Conservation (phyloP, 345 rosid species). For the Gossypium rotundifolium region DNA sequence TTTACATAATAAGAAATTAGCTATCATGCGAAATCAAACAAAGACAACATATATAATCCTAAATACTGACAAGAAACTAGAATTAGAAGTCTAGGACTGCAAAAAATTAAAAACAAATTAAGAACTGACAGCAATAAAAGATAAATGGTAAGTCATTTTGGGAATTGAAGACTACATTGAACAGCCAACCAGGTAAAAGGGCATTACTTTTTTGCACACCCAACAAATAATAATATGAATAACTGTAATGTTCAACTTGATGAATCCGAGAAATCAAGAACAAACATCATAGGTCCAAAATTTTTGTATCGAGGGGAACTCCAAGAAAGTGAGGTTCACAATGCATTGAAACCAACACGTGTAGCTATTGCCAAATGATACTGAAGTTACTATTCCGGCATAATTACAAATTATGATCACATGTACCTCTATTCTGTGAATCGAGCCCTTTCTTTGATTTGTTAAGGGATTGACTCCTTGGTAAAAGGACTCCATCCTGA, state of each 20-base stretch:
- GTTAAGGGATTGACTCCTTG: conserved; percentile 39
- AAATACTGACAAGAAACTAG: not conserved
- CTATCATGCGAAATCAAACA: not conserved
- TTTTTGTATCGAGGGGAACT: not conserved
- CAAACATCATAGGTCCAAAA: not conserved
- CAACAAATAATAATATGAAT: not conserved
- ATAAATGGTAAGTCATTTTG: not conserved
- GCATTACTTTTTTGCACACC: not conserved
- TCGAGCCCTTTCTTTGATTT: conserved; percentile 50
- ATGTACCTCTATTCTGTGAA: conserved; percentile 50
- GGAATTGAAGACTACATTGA: not conserved
- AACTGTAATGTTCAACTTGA: not conserved
- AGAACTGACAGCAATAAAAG: not conserved
- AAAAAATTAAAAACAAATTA: not conserved
- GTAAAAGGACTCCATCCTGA: conserved; percentile 69
- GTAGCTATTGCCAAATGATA: not conserved
- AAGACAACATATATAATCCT: not conserved
- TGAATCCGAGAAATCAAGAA: not conserved
- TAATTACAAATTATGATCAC: not conserved
- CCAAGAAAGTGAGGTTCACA: not conserved
- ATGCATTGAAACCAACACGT: not conserved
- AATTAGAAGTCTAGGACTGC: not conserved
- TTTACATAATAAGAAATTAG: conserved; percentile 28
- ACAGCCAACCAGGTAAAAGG: not conserved
- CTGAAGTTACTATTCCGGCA: not conserved